These are phyloP conservation scores for Trichoderma arundinaceum DNA, from an alignment of 2,329 filamentous ascomycete species.

Conservation along the genomic window DNA sequence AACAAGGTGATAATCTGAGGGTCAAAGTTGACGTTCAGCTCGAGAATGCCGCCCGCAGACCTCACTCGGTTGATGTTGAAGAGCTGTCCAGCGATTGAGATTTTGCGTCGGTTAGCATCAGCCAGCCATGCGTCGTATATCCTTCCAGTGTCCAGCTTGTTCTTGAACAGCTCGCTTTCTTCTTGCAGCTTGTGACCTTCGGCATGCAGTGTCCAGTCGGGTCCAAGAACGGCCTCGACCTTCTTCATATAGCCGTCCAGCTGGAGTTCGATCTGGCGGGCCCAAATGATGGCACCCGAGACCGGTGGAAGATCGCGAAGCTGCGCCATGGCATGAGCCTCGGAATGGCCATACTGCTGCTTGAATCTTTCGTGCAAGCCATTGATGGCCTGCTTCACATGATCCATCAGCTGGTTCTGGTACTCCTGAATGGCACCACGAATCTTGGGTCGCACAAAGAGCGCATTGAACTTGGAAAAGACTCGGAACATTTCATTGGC, in stretches of 20 bases:
- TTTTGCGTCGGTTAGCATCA: slow-evolving; percentile 85
- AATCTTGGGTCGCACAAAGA: slow-evolving; percentile 99
- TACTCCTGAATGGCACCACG: slow-evolving; percentile 97
- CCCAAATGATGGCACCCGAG: slow-evolving; percentile 97
- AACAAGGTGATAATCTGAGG: slow-evolving; percentile 96
- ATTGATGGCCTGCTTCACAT: slow-evolving; percentile 95
- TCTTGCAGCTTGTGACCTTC: slow-evolving; percentile 93
- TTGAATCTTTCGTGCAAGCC: slow-evolving; percentile 96
- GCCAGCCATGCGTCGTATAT: slow-evolving; percentile 96
- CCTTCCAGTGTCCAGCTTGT: slow-evolving; percentile 91
- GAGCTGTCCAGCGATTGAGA: slow-evolving; percentile 88
- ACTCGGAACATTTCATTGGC: slow-evolving; percentile 99
- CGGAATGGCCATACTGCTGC: slow-evolving; percentile 97
- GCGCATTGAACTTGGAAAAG: slow-evolving; percentile 98
- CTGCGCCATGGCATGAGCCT: slow-evolving; percentile 97
- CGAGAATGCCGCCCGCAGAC: slow-evolving; percentile 85
- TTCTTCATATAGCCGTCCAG: slow-evolving; percentile 97
- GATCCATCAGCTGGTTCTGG: slow-evolving; percentile 96
- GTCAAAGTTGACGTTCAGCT: slow-evolving; percentile 95
- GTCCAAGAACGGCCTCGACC: slow-evolving; percentile 95
- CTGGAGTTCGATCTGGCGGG: slow-evolving; percentile 94
- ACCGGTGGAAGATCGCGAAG: slow-evolving; percentile 94
- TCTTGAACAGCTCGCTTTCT: slow-evolving; percentile 91
- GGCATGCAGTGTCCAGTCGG: slow-evolving; percentile 91
- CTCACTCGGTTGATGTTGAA: slow-evolving; percentile 89